Percentiles rank a stretch among this genome's conserved stretches.
These are phyloP conservation scores for Aulographum hederae DNA, from an alignment of 2,329 filamentous ascomycete species.

Conservation along the genomic window DNA sequence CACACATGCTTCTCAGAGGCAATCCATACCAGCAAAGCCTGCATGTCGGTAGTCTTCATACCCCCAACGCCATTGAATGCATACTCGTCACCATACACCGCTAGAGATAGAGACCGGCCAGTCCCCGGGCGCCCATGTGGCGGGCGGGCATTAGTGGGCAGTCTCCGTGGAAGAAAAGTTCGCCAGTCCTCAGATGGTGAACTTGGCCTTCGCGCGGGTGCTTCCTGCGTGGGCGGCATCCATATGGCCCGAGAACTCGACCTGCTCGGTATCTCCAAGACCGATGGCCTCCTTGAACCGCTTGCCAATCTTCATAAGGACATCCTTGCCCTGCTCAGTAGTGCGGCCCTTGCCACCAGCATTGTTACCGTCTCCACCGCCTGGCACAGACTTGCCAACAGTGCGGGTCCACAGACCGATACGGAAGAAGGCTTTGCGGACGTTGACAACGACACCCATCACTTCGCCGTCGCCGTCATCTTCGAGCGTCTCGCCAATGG, in stretches of 20 bases:
- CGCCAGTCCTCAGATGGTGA: neutral
- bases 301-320: slow-evolving; percentile 67
- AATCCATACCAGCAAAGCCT: too few species aligned
- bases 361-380: slow-evolving; percentile 53
- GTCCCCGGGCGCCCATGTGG: too few species aligned
- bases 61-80: too few species aligned
- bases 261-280: slow-evolving; percentile 53
- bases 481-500: slow-evolving; percentile 95
- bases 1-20: too few species aligned
- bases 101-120: too few species aligned
- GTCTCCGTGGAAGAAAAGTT: neutral
- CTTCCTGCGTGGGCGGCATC: slow-evolving; percentile 86
- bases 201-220: slow-evolving; percentile 91
- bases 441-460: slow-evolving; percentile 98
- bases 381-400: slow-evolving; percentile 66
- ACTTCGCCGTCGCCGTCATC: slow-evolving; percentile 88
- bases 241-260: slow-evolving; percentile 95
- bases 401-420: slow-evolving; percentile 95
- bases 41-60: too few species aligned
- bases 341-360: slow-evolving; percentile 62
- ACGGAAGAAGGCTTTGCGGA: slow-evolving; percentile 95
- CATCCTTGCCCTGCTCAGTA: slow-evolving; percentile 65
- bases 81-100: too few species aligned
- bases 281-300: slow-evolving; percentile 87
- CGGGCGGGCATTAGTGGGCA: too few species aligned